Base-by-base conservation (phyloP, 2,329 filamentous ascomycete species). In the Proliferodiscus dingleyae region DNA sequence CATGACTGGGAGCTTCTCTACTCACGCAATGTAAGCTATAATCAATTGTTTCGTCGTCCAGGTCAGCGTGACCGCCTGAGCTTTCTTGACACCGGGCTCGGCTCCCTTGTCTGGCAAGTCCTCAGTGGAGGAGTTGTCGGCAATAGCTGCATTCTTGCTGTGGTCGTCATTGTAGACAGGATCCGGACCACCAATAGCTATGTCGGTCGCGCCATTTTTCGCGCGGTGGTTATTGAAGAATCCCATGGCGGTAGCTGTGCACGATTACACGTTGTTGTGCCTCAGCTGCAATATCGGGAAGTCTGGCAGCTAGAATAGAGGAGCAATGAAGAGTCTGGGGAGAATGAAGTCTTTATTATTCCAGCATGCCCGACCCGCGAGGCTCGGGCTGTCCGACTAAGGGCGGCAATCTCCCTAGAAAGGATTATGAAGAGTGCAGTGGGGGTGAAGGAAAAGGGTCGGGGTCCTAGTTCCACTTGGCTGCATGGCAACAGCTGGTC, bases 61-160 rank as follows among this genome's bases (percentile, higher is more conserved):
- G 11, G 22, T 37, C 23, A 44, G 33, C 7, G 42, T 38, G 9
- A 44, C 34, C 15, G 42, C 42, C 24, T 44, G 21, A 21, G 28
- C 36, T 13, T 44, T 38, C 24, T 44, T 38, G 5, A 44, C 42
- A 22, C 42, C 42, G 13, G 2, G 19, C 30, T 46, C 34, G 19
- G 26, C 36, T 11, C 36, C 42, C 19, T 41, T 21, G 29, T n/a
- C 21, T 8, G 39, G 39, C 26, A 41, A 18, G 10, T 13, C 26
- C 38, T 32, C 38, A 15, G 16, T 3, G 4, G 38, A 41, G 24
- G 16, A 13, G 11, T 19, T 15, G 8, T 41, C 38, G 7, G 6
- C 11, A 18, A 4, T 3, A 18, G 13, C 16, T 7, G 23, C 21
- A 22, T 23, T 22, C 19, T 5, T 11, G 26, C 10, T 4, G 16